Evolutionary conservation across 2,329 filamentous ascomycete species (phyloP).

Genomic region (Thermomyces lanuginosus): DNA sequence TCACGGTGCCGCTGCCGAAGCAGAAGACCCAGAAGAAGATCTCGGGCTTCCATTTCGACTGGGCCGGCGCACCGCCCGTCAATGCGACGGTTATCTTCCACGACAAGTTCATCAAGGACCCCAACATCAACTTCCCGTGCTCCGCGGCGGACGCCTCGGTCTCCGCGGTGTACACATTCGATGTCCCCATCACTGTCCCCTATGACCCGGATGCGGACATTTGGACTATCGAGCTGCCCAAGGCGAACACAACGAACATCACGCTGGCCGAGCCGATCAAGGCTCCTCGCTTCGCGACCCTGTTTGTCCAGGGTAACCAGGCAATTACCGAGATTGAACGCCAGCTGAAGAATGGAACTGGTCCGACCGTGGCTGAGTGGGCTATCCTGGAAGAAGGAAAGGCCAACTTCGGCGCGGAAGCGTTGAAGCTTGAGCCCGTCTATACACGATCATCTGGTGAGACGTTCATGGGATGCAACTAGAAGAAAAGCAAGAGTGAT

Average conservation of each 20-base stretch:
- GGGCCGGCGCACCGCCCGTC: slow-evolving; percentile 39
- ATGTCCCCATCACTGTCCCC: too few species aligned
- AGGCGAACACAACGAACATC: slow-evolving; percentile 28
- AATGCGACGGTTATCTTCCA: slow-evolving; percentile 40
- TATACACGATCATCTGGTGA: too few species aligned
- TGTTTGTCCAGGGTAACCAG: slow-evolving; percentile 30
- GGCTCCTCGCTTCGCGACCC: slow-evolving; percentile 25
- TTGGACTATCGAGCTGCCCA: slow-evolving; percentile 21
- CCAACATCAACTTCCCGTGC: slow-evolving; percentile 13
- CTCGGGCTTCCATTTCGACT: slow-evolving; percentile 41
- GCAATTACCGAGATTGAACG: slow-evolving; percentile 15
- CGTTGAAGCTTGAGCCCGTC: too few species aligned
- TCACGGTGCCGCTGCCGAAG: slow-evolving; percentile 42
- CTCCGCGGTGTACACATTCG: too few species aligned
- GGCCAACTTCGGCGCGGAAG: too few species aligned
- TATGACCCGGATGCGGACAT: slow-evolving; percentile 13
- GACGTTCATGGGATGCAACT: too few species aligned
- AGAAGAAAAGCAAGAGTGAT: too few species aligned
- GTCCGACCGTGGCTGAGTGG: slow-evolving; percentile 34
- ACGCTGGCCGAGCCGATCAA: slow-evolving; percentile 18
- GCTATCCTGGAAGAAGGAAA: slow-evolving; percentile 30
- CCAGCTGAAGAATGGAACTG: slow-evolving; percentile 21
- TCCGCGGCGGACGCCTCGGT: too few species aligned
- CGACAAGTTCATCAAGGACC: slow-evolving; percentile 23
- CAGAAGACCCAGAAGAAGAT: slow-evolving; percentile 13